Evolutionary conservation across 2,329 filamentous ascomycete species (phyloP).

Genomic region (Colletotrichum liaoningense): DNA sequence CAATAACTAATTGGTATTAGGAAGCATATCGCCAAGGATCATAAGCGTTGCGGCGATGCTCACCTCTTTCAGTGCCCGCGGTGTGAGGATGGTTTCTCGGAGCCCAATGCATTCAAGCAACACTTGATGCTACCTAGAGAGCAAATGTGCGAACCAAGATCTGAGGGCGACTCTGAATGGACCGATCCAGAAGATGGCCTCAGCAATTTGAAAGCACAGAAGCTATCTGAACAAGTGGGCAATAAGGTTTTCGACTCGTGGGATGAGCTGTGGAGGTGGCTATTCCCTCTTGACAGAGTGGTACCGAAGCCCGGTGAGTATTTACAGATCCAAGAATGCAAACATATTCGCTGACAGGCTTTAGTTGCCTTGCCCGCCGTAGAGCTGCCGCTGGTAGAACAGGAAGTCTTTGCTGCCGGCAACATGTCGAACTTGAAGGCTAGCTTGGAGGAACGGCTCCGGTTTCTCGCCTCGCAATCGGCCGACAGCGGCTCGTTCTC

Average conservation of each 20-base stretch:
- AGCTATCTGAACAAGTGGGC: background rate
- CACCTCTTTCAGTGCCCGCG: conserved; percentile 51
- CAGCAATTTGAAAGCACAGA: background rate
- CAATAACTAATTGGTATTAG: conserved; percentile 34
- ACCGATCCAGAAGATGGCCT: conserved; percentile 23
- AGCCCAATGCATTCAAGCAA: conserved; percentile 50
- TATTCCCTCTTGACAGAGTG: conserved; percentile 15
- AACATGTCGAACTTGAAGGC: conserved; percentile 28
- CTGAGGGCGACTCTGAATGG: background rate
- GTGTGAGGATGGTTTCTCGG: conserved; percentile 51
- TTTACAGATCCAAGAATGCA: fast-evolving
- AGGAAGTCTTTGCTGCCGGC: conserved; percentile 27
- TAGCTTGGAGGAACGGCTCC: conserved; percentile 30
- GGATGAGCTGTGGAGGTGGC: conserved; percentile 27
- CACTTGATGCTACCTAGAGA: conserved; percentile 54
- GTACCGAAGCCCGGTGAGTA: conserved; percentile 25
- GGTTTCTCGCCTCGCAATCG: conserved; percentile 21
- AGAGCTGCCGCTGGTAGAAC: conserved; percentile 29
- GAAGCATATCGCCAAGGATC: conserved; percentile 56
- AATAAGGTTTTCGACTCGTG: background rate
- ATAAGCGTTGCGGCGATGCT: conserved; percentile 51
- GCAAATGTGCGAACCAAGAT: conserved; percentile 49
- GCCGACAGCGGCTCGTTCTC: conserved; percentile 17
- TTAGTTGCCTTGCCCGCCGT: conserved; percentile 19
- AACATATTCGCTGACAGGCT: background rate